Base-by-base conservation (phyloP, 305 asterid genomes). In the Rubia tinctorum region DNA sequence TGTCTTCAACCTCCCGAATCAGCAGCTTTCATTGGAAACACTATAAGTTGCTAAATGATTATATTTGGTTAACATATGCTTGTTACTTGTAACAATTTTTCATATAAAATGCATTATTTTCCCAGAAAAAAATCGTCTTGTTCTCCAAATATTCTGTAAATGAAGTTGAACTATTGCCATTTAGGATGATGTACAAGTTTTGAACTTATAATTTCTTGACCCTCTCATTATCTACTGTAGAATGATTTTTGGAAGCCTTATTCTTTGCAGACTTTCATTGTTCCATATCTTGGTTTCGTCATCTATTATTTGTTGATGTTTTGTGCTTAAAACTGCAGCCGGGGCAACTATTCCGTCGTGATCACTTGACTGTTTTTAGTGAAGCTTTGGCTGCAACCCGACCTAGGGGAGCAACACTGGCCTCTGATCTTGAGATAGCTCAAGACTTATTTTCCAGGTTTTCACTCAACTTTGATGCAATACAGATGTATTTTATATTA, bases 331-430 rank as follows among this genome's bases (percentile, higher is more conserved):
- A 20, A 53, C 27, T 80, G 80, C 76, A 95, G 99, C 98, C 99
- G 0, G 99, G 92, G 87, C 90, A 88, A 80, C 87, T 94, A 60
- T 94, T 94, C 84, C 87, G 91, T 69, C 87, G 99, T 65, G 77
- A 88, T 59, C 84, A 76, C 71, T 89, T 90, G 71, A 89, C 77
- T 20, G 77, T 95, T 73, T 85, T 75, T 73, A 95, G 99, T 68
- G 99, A 95, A 77, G 99, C 99, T 74, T 86, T 95, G 84, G 99
- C 99, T 76, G 99, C 84, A 81, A 95, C 99, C 49, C 87, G 98
- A 60, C 95, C 96, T 64, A 88, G 99, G 83, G 97, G 99, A 66
- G 86, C 73, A 84, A 81, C 96, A 17, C 89, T 80, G 74, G 72
- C 89, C 80, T 85, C 89, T 15, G 99, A 95, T 84, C 78, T 89